phyloP scores from a whole-genome alignment of 805 yeast genomes.

The Yarrowia bubula region DNA sequence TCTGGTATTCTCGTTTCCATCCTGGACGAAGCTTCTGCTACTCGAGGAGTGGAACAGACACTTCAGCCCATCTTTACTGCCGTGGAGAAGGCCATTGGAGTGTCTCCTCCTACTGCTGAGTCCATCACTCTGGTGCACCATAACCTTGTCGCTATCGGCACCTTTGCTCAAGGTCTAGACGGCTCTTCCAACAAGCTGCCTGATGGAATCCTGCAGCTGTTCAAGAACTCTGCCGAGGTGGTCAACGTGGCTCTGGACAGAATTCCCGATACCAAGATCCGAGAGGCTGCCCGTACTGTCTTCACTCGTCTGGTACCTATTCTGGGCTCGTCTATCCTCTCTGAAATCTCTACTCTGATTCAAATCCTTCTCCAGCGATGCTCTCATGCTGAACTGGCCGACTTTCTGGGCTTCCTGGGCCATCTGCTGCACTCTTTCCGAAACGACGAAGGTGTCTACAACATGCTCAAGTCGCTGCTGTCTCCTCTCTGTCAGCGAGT shows the following conservation, averaged over 20 bases:
- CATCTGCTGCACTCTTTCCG: constrained; percentile 81
- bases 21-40: constrained; percentile 45
- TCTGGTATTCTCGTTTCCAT: constrained; percentile 69
- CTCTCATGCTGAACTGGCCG: constrained; percentile 66
- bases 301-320: constrained; percentile 84
- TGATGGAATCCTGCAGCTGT: constrained; percentile 43
- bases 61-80: constrained; percentile 73
- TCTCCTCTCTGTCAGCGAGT: constrained; percentile 72
- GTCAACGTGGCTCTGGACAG: constrained; percentile 79
- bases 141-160: constrained; percentile 81
- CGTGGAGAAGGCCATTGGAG: constrained; percentile 59
- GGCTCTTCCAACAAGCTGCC: constrained; percentile 34
- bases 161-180: constrained; percentile 83
- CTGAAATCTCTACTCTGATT: constrained; percentile 66
- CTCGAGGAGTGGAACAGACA: constrained; percentile 57
- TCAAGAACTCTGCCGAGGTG: constrained; percentile 74
- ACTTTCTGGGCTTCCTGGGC: constrained; percentile 80
- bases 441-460: constrained; percentile 64
- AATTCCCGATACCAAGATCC: constrained; percentile 59
- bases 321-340: constrained; percentile 51
- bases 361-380: constrained; percentile 61
- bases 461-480: constrained; percentile 67
- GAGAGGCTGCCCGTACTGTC: constrained; percentile 85
- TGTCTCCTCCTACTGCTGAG: constrained; percentile 36
- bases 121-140: constrained; percentile 60